A percentile compares a stretch with the other conserved stretches of the same genome.
Conservation (phyloP, 768 basidiomycete genomes). For the Boletus edulis region DNA sequence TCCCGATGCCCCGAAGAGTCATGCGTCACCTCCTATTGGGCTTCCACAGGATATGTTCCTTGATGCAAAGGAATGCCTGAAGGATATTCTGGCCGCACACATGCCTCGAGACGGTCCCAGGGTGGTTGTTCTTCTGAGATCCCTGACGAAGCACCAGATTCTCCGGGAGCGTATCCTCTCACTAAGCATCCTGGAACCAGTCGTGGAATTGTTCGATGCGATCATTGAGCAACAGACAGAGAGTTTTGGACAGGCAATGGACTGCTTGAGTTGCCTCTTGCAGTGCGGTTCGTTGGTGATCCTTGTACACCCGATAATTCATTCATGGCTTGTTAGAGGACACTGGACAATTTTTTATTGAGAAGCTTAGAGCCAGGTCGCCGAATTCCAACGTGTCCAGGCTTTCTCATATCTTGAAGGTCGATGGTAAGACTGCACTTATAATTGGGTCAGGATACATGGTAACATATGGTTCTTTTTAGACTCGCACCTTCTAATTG, state of each 20-base stretch:
- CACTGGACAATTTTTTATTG: conserved; percentile 1
- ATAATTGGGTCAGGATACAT: background rate
- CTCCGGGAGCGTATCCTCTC: conserved; percentile 16
- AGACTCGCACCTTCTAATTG: conserved; percentile 12
- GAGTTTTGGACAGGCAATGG: conserved; percentile 22
- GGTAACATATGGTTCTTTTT: background rate
- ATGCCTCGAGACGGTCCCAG: conserved; percentile 19
- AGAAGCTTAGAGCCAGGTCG: conserved; percentile 2
- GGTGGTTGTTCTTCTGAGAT: conserved; percentile 19
- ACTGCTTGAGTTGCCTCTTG: conserved; percentile 17
- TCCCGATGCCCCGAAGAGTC: no score
- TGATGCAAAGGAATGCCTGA: background rate
- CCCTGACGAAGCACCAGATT: conserved; percentile 15
- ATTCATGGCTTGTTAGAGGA: conserved; percentile 5
- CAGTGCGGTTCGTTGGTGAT: conserved; percentile 13
- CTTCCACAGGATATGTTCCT: no score
- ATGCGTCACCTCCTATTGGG: no score
- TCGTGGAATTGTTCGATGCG: conserved; percentile 15
- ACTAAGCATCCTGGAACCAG: conserved; percentile 1
- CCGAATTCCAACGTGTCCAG: background rate
- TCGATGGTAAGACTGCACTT: conserved; percentile 9
- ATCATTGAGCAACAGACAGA: background rate
- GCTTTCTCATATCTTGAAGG: conserved; percentile 13
- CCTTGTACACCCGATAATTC: background rate
- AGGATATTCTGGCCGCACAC: conserved; percentile 4